Evolutionary conservation across 2,329 filamentous ascomycete species (phyloP).

Genomic region (Aureobasidium sp.): DNA sequence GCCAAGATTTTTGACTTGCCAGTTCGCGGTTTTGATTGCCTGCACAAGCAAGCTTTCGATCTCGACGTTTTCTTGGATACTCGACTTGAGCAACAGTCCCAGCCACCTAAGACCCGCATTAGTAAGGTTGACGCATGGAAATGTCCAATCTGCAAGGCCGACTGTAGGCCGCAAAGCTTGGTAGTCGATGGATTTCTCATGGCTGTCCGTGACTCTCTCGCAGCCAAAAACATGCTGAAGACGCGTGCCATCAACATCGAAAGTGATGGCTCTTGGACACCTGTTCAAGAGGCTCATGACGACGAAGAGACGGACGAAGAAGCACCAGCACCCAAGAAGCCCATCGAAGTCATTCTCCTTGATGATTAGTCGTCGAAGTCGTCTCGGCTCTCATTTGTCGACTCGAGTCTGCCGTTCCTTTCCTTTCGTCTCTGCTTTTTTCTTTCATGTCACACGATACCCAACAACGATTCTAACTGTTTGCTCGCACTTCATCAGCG

Average conservation of each 20-base stretch:
- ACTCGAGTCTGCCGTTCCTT: background rate
- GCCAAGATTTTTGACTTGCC: conserved; percentile 56
- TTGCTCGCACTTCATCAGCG: background rate
- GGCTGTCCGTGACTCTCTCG: conserved; percentile 50
- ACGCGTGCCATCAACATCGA: conserved; percentile 55
- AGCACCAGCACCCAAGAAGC: background rate
- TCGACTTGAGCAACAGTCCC: conserved; percentile 37
- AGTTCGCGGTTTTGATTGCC: conserved; percentile 60
- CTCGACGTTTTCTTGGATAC: conserved; percentile 70
- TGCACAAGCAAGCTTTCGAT: conserved; percentile 84
- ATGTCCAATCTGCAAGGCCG: conserved; percentile 73
- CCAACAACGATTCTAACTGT: background rate
- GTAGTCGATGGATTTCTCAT: conserved; percentile 66
- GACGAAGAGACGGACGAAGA: conserved; percentile 2
- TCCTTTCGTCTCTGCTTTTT: background rate
- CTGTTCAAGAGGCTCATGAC: background rate
- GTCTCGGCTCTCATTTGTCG: background rate
- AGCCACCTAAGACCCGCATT: conserved; percentile 22
- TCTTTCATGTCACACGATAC: background rate
- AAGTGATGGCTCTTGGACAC: conserved; percentile 56
- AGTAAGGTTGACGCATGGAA: conserved; percentile 63
- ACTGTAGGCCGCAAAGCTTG: conserved; percentile 66
- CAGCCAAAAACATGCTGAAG: conserved; percentile 35
- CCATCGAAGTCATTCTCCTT: background rate
- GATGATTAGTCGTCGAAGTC: background rate